Conservation (phyloP, 345 rosid species). For the Eucalyptus microcorys region DNA sequence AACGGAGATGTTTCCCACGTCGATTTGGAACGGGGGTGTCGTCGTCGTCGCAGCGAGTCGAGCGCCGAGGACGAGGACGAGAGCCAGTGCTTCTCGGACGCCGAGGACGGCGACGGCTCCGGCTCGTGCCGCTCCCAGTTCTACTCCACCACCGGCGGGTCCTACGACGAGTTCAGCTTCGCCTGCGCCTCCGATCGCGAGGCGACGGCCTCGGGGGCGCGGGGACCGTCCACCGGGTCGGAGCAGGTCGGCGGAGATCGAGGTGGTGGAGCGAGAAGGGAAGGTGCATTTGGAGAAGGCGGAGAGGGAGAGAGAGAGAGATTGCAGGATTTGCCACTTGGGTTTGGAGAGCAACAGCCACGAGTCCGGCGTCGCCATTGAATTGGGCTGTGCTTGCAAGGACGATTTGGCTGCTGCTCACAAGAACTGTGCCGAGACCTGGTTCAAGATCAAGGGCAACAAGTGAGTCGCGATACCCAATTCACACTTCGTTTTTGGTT, state of each 20-base stretch:
- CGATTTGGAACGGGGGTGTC: not conserved
- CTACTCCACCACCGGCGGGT: not conserved
- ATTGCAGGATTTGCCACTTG: constrained; percentile 8
- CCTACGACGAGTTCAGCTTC: not conserved
- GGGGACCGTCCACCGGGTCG: not conserved
- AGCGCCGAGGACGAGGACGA: not conserved
- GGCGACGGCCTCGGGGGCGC: not conserved
- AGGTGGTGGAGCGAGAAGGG: not conserved
- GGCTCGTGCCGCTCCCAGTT: not conserved
- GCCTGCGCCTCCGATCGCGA: not conserved
- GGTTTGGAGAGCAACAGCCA: constrained; percentile 8
- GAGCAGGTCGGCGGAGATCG: not conserved
- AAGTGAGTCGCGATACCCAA: not conserved
- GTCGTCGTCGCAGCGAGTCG: not conserved
- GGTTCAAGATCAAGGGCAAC: constrained; percentile 40
- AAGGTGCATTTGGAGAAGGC: not conserved
- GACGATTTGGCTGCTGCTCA: constrained; percentile 34
- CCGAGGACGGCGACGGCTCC: not conserved
- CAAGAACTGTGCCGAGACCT: constrained; percentile 29
- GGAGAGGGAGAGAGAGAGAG: constrained; percentile 8
- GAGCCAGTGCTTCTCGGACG: not conserved
- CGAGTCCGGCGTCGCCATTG: constrained; percentile 17
- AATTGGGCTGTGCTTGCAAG: constrained; percentile 31
- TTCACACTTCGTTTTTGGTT: not conserved
- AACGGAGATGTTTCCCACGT: not conserved